Conservation (phyloP, 345 rosid genomes). For the Corchorus olitorius region DNA sequence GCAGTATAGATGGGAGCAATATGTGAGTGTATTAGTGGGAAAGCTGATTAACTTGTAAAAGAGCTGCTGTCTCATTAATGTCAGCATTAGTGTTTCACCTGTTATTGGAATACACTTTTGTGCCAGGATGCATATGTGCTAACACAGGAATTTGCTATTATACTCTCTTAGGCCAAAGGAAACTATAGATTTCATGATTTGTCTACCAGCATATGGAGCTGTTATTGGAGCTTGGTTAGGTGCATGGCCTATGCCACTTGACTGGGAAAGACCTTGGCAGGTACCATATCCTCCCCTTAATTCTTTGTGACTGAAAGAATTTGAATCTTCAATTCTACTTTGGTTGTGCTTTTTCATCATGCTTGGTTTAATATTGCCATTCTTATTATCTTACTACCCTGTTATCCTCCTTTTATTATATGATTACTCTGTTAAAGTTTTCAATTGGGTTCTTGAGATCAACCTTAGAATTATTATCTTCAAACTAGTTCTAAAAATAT, state of each 20-base stretch:
- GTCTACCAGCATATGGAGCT: conserved; percentile 81
- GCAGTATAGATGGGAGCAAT: background rate
- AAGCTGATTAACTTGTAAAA: background rate
- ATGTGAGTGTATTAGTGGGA: background rate
- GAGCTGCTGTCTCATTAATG: background rate
- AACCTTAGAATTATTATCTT: background rate
- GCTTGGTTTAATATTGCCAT: background rate
- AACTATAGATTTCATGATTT: conserved; percentile 63
- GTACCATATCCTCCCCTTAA: conserved; percentile 33
- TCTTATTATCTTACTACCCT: no score
- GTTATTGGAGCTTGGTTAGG: conserved; percentile 93
- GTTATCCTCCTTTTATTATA: background rate
- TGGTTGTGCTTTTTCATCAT: background rate
- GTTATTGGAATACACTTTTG: background rate
- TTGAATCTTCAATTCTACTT: background rate
- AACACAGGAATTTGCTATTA: conserved; percentile 19
- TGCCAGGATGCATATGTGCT: background rate
- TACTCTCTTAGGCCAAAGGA: conserved; percentile 49
- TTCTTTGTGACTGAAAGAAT: background rate
- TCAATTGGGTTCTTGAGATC: background rate
- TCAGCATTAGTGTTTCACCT: background rate
- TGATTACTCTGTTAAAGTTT: background rate
- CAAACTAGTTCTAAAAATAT: background rate
- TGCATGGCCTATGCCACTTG: conserved; percentile 99
- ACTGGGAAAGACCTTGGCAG: conserved; percentile 99